phyloP scores from a whole-genome alignment of 768 basidiomycete genomes.

The Guyanaporus albipodus region DNA sequence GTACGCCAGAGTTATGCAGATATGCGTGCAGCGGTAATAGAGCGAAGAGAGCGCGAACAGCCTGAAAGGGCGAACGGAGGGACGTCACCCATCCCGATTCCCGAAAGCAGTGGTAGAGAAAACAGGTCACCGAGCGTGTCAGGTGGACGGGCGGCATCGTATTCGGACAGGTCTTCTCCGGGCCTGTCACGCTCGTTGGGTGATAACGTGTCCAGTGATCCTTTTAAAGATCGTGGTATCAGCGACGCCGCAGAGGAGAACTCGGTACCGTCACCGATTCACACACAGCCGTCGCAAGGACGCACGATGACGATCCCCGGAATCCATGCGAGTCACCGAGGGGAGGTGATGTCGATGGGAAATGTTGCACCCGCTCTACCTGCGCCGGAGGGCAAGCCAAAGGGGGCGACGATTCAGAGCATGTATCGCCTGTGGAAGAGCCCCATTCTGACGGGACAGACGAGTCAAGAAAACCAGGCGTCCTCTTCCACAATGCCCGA shows the following conservation, averaged over 20 bases:
- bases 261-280: slow-evolving; percentile 48
- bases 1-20: slow-evolving; percentile 64
- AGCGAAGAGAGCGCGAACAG: slow-evolving; percentile 51
- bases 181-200: slow-evolving; percentile 35
- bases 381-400: slow-evolving; percentile 34
- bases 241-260: slow-evolving; percentile 28
- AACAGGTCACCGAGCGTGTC: slow-evolving; percentile 29
- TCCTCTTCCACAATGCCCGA: slow-evolving; percentile 7
- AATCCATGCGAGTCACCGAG: slow-evolving; percentile 80
- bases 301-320: slow-evolving; percentile 85
- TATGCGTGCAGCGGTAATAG: slow-evolving; percentile 71
- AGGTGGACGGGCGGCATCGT: slow-evolving; percentile 19
- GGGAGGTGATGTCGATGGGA: slow-evolving; percentile 83
- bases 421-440: slow-evolving; percentile 76
- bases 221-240: slow-evolving; percentile 32
- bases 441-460: slow-evolving; percentile 35
- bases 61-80: slow-evolving; percentile 12
- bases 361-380: slow-evolving; percentile 53
- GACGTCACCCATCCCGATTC: slow-evolving; percentile 35
- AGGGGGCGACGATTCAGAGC: slow-evolving; percentile 57
- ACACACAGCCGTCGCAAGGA: slow-evolving; percentile 68
- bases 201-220: slow-evolving; percentile 21
- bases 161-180: slow-evolving; percentile 27
- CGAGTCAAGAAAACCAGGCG: slow-evolving; percentile 13
- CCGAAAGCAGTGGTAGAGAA: slow-evolving; percentile 21